These are phyloP conservation scores for Alternaria triticimaculans DNA, from an alignment of 2,329 filamentous ascomycete genomes.

Conservation along the genomic window DNA sequence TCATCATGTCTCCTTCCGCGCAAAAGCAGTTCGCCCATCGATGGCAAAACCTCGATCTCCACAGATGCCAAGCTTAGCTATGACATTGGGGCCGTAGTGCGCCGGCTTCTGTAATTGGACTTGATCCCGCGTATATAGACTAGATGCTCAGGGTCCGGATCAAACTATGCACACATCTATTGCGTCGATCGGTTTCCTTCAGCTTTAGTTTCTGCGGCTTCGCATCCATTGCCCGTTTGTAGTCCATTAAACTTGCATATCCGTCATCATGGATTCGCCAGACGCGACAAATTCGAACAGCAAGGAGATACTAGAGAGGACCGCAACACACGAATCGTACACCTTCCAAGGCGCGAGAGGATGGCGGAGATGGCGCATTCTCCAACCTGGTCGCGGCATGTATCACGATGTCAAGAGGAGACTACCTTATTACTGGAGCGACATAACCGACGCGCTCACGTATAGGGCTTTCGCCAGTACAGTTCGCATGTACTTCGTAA, in stretches of 20 bases:
- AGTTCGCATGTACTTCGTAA: constrained; percentile 66
- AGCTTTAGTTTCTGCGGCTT: not conserved
- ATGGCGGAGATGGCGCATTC: constrained; percentile 51
- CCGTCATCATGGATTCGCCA: constrained; percentile 5
- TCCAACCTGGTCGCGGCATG: constrained; percentile 60
- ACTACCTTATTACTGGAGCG: constrained; percentile 63
- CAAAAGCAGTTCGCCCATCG: not conserved
- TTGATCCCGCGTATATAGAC: not conserved
- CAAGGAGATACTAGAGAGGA: constrained; percentile 14
- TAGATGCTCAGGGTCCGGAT: not conserved
- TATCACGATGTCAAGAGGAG: constrained; percentile 61
- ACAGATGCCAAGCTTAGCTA: constrained; percentile 7
- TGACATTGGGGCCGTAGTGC: not conserved
- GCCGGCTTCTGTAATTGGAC: not conserved
- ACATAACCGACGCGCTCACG: constrained; percentile 62
- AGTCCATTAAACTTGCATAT: not conserved
- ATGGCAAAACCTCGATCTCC: constrained; percentile 1
- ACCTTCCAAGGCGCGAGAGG: constrained; percentile 48
- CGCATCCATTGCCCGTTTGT: not conserved
- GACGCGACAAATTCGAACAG: not conserved
- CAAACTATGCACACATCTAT: not conserved
- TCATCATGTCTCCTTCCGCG: not conserved
- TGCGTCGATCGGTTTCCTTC: not conserved
- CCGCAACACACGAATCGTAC: constrained; percentile 35
- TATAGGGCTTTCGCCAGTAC: constrained; percentile 63